phyloP scores from a whole-genome alignment of 2,329 filamentous ascomycete genomes.

The Graphiopsis chlorocephala region DNA sequence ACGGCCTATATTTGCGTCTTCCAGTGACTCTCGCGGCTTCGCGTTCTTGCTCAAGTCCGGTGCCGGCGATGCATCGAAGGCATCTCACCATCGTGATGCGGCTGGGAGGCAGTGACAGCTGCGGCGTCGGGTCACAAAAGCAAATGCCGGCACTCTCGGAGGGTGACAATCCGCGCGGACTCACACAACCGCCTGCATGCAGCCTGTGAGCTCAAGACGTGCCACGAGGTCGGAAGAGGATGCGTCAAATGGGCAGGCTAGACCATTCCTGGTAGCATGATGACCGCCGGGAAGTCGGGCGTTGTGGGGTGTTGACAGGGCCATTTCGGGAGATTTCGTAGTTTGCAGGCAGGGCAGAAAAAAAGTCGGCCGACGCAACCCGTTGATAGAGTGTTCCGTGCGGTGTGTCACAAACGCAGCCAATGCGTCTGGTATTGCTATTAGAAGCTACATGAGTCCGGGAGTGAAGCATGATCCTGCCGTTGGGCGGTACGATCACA shows the following conservation, averaged over 20 bases:
- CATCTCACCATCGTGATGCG: neutral
- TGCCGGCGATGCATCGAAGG: constrained; percentile 11
- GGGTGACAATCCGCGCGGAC: constrained; percentile 6
- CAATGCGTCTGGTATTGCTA: neutral
- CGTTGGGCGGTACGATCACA: neutral
- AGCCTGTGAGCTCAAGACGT: neutral
- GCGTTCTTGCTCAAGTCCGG: neutral
- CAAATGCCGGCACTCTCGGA: neutral
- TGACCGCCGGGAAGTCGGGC: neutral
- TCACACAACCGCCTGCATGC: neutral
- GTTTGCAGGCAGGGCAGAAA: neutral
- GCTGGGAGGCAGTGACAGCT: neutral
- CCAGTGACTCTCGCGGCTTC: neutral
- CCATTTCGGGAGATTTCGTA: constrained; percentile 11
- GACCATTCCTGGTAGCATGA: neutral
- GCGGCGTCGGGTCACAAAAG: neutral
- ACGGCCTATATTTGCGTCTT: neutral
- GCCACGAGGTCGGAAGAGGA: constrained; percentile 3
- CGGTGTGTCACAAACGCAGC: neutral
- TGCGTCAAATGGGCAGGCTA: neutral
- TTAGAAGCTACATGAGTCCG: neutral
- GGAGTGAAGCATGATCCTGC: neutral
- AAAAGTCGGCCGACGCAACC: constrained; percentile 7
- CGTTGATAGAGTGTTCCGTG: neutral
- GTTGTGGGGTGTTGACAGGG: constrained; percentile 5